Conservation (phyloP, 2,329 filamentous ascomycete genomes). For the Blumeria graminis region DNA sequence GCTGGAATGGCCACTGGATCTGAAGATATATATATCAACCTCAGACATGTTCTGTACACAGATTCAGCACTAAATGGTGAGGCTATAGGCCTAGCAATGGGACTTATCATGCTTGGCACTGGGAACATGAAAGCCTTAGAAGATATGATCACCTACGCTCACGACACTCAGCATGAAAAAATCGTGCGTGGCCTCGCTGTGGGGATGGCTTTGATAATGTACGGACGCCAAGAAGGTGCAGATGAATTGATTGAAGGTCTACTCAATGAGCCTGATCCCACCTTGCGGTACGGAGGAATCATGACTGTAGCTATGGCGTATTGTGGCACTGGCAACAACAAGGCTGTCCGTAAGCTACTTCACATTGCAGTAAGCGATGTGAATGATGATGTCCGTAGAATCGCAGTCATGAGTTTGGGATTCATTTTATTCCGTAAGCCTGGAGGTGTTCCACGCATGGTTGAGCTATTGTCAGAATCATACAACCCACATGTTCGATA, state of each 20-base stretch:
- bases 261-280: slow-evolving; percentile 79
- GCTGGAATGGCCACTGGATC: slow-evolving; percentile 94
- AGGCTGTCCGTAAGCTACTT: slow-evolving; percentile 84
- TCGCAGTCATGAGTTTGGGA: slow-evolving; percentile 90
- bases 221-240: slow-evolving; percentile 77
- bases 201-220: slow-evolving; percentile 98
- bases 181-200: slow-evolving; percentile 87
- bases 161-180: slow-evolving; percentile 97
- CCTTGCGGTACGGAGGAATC: slow-evolving; percentile 86
- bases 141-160: slow-evolving; percentile 93
- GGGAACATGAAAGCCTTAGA: slow-evolving; percentile 82
- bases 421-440: slow-evolving; percentile 98
- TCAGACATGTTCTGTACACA: slow-evolving; percentile 69
- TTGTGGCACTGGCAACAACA: slow-evolving; percentile 93
- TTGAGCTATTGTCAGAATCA: slow-evolving; percentile 89
- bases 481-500: slow-evolving; percentile 98
- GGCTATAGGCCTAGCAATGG: slow-evolving; percentile 87
- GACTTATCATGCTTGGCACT: slow-evolving; percentile 94
- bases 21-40: slow-evolving; percentile 70
- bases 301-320: slow-evolving; percentile 97
- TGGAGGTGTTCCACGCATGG: slow-evolving; percentile 91
- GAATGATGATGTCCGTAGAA: slow-evolving; percentile 85
- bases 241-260: slow-evolving; percentile 88
- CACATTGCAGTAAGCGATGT: slow-evolving; percentile 96
- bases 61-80: slow-evolving; percentile 95